These are phyloP conservation scores for Lentinula sp. DNA, from an alignment of 768 basidiomycete genomes.

Conservation along the genomic window DNA sequence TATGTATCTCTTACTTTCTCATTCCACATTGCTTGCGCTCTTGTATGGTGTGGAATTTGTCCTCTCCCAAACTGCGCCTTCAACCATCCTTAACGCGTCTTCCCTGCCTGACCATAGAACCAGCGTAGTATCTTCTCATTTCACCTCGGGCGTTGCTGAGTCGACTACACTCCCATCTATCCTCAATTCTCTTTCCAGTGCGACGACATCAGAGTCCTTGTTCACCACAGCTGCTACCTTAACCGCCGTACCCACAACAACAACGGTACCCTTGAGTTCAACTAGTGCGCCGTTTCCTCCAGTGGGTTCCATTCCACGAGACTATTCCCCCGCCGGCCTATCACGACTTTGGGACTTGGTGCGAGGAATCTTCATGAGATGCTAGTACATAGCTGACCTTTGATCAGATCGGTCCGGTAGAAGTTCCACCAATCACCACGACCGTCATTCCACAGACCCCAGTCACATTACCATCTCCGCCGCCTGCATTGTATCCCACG, in stretches of 20 bases:
- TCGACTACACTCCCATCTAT: background rate
- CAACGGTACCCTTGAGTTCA: background rate
- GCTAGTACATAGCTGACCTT: background rate
- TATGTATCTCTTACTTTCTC: background rate
- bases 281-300: slow-evolving; percentile 26
- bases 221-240: background rate
- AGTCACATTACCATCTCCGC: slow-evolving; percentile 34
- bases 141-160: background rate
- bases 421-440: slow-evolving; percentile 40
- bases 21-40: background rate
- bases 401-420: slow-evolving; percentile 34
- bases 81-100: background rate
- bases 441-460: slow-evolving; percentile 31
- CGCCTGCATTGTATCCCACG: slow-evolving; percentile 37
- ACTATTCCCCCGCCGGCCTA: slow-evolving; percentile 33
- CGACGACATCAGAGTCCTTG: background rate
- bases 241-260: background rate
- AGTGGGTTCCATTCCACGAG: slow-evolving; percentile 31
- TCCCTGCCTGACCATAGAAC: background rate
- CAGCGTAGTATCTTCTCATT: background rate
- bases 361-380: background rate
- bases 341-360: slow-evolving; percentile 38
- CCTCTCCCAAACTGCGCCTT: background rate
- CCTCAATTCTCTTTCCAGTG: background rate
- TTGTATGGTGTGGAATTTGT: background rate